Evolutionary conservation across 1,284 basidiomycete genomes (phyloP).

Genomic region (Pascua sp.): DNA sequence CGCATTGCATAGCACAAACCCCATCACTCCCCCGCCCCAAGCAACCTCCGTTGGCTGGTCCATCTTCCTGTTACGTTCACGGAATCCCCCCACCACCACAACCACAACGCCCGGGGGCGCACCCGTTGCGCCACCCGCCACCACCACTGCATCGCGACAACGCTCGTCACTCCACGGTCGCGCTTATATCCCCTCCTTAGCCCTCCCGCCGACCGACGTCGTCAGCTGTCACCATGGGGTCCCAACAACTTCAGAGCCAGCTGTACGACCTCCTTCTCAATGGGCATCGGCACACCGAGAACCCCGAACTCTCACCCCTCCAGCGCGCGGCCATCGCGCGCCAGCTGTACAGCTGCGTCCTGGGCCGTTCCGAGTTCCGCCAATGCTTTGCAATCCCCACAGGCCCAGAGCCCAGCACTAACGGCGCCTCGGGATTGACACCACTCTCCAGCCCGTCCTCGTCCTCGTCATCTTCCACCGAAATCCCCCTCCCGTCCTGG

Average conservation of each 20-base stretch:
- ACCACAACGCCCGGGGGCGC: neutral
- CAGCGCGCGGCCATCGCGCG: slow-evolving; percentile 29
- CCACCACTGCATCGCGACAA: neutral
- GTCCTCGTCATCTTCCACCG: neutral
- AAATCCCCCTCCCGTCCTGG: slow-evolving; percentile 7
- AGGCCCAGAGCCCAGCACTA: neutral
- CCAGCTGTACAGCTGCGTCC: slow-evolving; percentile 32
- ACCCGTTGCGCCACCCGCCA: neutral
- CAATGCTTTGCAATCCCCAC: slow-evolving; percentile 18
- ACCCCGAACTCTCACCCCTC: slow-evolving; percentile 14
- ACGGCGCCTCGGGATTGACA: neutral
- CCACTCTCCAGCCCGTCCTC: neutral
- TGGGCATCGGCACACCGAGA: slow-evolving; percentile 15
- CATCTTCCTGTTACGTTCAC: neutral
- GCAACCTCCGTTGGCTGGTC: neutral
- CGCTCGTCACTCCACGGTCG: neutral
- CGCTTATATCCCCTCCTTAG: neutral
- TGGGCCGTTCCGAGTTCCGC: slow-evolving; percentile 29
- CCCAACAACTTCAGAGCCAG: slow-evolving; percentile 6
- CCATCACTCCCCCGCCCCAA: neutral
- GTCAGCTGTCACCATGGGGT: slow-evolving; percentile 9
- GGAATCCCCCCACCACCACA: neutral
- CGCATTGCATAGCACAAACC: neutral
- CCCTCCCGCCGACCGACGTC: neutral
- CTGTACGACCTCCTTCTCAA: slow-evolving; percentile 12